phyloP scores from a whole-genome alignment of 768 basidiomycete species.

The Cystofilobasidium macerans region DNA sequence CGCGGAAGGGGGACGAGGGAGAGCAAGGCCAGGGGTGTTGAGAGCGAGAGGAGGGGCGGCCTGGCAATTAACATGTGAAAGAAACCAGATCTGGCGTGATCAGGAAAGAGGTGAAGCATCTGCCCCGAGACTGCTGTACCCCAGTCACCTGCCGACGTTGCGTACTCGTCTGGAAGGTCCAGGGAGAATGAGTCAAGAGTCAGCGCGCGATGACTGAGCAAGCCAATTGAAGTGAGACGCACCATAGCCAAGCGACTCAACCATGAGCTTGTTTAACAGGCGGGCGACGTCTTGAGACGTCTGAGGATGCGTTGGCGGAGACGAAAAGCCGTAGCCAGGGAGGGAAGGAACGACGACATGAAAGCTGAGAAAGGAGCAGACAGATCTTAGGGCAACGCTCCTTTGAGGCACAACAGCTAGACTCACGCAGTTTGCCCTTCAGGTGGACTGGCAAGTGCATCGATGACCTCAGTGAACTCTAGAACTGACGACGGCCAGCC shows the following conservation, averaged over 20 bases:
- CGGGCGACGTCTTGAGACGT: slow-evolving; percentile 25
- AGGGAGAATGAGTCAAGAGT: too few species aligned
- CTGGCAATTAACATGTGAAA: slow-evolving; percentile 13
- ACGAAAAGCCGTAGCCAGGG: slow-evolving; percentile 28
- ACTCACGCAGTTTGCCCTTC: slow-evolving; percentile 4
- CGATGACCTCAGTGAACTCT: slow-evolving; percentile 38
- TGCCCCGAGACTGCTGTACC: slow-evolving; percentile 2
- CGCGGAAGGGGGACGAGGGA: background rate
- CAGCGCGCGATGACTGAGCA: background rate
- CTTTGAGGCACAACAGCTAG: too few species aligned
- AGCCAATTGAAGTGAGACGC: slow-evolving; percentile 10
- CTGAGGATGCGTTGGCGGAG: slow-evolving; percentile 19
- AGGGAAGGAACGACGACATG: slow-evolving; percentile 29
- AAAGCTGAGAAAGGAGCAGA: slow-evolving; percentile 16
- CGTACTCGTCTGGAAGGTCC: slow-evolving; percentile 17
- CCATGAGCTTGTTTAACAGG: slow-evolving; percentile 28
- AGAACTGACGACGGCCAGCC: slow-evolving; percentile 41
- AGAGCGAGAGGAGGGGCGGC: background rate
- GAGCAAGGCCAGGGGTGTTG: background rate
- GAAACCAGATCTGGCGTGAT: background rate
- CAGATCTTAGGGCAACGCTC: background rate
- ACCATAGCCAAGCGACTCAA: slow-evolving; percentile 21
- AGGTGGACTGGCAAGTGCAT: slow-evolving; percentile 33
- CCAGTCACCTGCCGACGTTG: slow-evolving; percentile 6
- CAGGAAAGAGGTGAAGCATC: background rate